Base-by-base conservation (phyloP, 306 rosid species). In the Vicia sativa region DNA sequence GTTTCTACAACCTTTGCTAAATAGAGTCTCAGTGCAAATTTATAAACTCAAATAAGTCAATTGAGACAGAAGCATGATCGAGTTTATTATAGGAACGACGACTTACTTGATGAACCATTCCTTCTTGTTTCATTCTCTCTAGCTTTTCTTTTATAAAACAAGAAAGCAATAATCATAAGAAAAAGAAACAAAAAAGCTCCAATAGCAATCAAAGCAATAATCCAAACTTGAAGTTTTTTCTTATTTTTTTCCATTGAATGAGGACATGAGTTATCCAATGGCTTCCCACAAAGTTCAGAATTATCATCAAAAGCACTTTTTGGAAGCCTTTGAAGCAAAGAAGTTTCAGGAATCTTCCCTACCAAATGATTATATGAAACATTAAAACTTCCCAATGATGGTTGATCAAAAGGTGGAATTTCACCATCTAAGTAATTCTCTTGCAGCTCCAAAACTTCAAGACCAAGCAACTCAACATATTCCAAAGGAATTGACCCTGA, bases 331-430 rank as follows among this genome's bases (percentile, higher is more conserved):
- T 68, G 77, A 6, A 85, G 67, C 75, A 76, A 87, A 76, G n/a
- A 29, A 54, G 83, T 85, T 34, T 73, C 48, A 61, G 91, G 95
- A 75, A 88, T 86, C 39, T 66, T 64, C 41, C 95, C 89, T 28
- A 11, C 74, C 19, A 88, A 82, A 50, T 80, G 81, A 61, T 88
- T 88, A 44, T 71, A 74, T 16, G 91, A 88, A 12, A 88, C 87
- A 61, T 88, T 85, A 71, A 88, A 81, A 64, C 28, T 73, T 12
- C 43, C 58, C 70, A 88, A 65, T 29, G 87, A 79, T 35, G 79
- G 9, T 72, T 85, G 95, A 68, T 81, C 83, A 76, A 88, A 85
- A 37, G 83, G 73, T 63, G 95, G 91, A 29, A 88, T 78, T 60
- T 72, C 37, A 28, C 85, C 81, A 18, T 80, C 77, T 16, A 84